Conservation (phyloP, 1,139 yeast genomes). For the Pichia sp. region DNA sequence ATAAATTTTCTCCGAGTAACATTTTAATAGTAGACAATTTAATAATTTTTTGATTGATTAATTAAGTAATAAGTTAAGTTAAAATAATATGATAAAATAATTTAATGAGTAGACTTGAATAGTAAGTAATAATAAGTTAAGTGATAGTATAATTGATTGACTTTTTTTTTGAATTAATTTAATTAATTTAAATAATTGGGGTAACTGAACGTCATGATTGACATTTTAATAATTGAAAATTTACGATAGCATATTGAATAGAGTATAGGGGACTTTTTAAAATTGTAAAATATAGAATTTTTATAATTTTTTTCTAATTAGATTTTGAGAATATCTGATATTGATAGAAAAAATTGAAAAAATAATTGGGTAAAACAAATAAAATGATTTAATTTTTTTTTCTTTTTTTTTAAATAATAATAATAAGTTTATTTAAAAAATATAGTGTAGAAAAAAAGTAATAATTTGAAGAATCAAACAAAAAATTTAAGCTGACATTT, state of each 20-base stretch:
- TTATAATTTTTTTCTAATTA: no score
- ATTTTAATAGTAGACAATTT: slow-evolving; percentile 24
- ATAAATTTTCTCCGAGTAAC: slow-evolving; percentile 39
- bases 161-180: background rate
- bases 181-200: background rate
- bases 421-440: background rate
- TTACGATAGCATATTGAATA: background rate
- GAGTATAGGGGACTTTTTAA: background rate
- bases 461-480: slow-evolving; percentile 6
- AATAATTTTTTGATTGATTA: slow-evolving; percentile 13
- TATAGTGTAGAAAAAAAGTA: background rate
- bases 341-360: no score
- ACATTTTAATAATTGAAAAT: background rate
- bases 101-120: background rate
- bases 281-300: no score
- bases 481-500: slow-evolving; percentile 29
- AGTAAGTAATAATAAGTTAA: background rate
- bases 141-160: no score
- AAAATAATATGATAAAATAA: slow-evolving; percentile 4
- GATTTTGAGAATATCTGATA: no score
- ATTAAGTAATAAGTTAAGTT: background rate
- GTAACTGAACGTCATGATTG: background rate
- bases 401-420: slow-evolving; percentile 5
- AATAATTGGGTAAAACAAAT: no score
- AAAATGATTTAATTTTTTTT: background rate